Percentiles rank a stretch among this genome's conserved stretches.
Conservation (phyloP, 495 filamentous ascomycete species). For the Aspergillus sparsus region DNA sequence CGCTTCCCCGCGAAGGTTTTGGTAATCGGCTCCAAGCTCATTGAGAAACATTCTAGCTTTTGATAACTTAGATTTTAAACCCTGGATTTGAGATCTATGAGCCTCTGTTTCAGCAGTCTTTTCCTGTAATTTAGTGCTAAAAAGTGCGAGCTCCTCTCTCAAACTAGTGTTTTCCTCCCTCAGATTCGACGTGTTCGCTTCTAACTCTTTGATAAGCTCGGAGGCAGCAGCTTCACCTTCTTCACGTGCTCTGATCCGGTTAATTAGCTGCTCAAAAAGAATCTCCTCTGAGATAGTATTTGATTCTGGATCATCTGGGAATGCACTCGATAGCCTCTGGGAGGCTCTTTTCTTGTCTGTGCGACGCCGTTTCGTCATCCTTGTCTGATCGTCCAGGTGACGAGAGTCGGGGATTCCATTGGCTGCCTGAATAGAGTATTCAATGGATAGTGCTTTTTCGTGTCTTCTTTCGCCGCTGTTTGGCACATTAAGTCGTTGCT, state of each 20-base stretch:
- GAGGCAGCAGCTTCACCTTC: conserved; percentile 33
- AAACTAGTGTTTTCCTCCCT: conserved; percentile 33
- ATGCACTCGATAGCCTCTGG: neutral
- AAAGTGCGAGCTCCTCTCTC: conserved; percentile 21
- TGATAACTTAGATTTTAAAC: conserved; percentile 37
- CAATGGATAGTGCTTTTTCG: neutral
- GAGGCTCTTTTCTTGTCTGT: conserved; percentile 14
- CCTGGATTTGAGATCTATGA: conserved; percentile 27
- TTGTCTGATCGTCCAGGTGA: conserved; percentile 13
- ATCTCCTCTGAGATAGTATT: conserved; percentile 35
- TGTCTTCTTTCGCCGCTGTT: too few species aligned
- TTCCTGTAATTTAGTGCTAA: conserved; percentile 23
- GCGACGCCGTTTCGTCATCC: conserved; percentile 23
- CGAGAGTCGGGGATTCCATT: neutral
- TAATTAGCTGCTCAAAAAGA: conserved; percentile 42
- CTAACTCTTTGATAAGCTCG: conserved; percentile 28
- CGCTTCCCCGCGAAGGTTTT: conserved; percentile 32
- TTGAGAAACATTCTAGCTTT: conserved; percentile 40
- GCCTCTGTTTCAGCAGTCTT: conserved; percentile 22
- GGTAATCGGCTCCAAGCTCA: conserved; percentile 37
- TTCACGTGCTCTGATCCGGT: conserved; percentile 37
- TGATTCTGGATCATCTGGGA: neutral
- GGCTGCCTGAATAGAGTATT: neutral
- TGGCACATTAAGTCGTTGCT: too few species aligned
- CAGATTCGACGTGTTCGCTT: conserved; percentile 26